Conservation (phyloP, 192 early-diverging fungal species). For the Endogone sp. region DNA sequence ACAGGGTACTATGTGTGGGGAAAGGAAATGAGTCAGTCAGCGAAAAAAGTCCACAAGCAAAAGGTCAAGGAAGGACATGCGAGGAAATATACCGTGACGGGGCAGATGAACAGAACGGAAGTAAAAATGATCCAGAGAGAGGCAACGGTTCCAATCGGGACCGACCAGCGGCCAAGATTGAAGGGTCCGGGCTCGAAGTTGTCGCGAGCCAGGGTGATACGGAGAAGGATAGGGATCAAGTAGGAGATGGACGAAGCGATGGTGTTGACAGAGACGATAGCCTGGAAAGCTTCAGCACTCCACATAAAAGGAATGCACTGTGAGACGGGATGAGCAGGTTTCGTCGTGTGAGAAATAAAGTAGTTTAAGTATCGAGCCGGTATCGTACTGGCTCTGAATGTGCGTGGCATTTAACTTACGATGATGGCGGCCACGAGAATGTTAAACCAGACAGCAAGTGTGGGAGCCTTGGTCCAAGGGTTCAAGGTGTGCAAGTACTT, state of each 20-base stretch:
- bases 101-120: conserved; percentile 40
- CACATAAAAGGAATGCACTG: conserved; percentile 42
- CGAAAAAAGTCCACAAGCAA: too few species aligned
- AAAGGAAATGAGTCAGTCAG: background rate
- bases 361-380: too few species aligned
- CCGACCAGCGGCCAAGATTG: conserved; percentile 41
- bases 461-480: conserved; percentile 32
- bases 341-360: too few species aligned
- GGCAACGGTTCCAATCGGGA: conserved; percentile 30
- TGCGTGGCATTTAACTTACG: too few species aligned
- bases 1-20: conserved; percentile 29
- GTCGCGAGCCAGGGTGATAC: conserved; percentile 35
- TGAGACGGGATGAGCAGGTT: too few species aligned
- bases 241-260: conserved; percentile 51
- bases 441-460: conserved; percentile 51
- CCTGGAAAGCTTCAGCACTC: conserved; percentile 44
- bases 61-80: too few species aligned
- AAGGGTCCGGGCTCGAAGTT: conserved; percentile 48
- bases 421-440: conserved; percentile 33
- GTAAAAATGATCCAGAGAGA: conserved; percentile 45
- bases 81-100: too few species aligned
- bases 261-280: conserved; percentile 55
- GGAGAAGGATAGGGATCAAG: conserved; percentile 47
- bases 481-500: conserved; percentile 35
- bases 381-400: too few species aligned